A percentile compares a stretch with the other conserved stretches of the same genome.
Conservation (phyloP, 2,329 filamentous ascomycete genomes). For the Exophiala sp. region DNA sequence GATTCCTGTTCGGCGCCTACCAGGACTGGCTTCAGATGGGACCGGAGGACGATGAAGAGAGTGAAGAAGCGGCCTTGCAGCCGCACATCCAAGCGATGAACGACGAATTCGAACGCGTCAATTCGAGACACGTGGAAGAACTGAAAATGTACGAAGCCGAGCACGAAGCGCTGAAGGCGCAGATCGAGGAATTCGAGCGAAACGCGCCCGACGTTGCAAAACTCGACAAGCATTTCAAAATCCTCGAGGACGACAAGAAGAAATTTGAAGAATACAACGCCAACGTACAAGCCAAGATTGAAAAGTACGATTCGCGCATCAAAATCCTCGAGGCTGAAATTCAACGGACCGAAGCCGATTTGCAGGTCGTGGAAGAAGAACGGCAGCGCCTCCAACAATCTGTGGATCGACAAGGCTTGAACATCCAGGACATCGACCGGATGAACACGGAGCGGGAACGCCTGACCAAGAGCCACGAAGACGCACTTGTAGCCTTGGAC, state of each 20-base stretch:
- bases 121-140: conserved; percentile 77
- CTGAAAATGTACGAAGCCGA: conserved; percentile 81
- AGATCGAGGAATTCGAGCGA: conserved; percentile 86
- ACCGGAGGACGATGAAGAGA: conserved; percentile 80
- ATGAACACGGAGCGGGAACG: conserved; percentile 95
- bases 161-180: conserved; percentile 69
- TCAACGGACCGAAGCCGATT: conserved; percentile 66
- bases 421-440: conserved; percentile 96
- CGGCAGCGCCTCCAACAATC: conserved; percentile 70
- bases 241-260: conserved; percentile 86
- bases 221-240: conserved; percentile 82
- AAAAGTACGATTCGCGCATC: conserved; percentile 79
- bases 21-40: conserved; percentile 90
- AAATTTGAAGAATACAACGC: conserved; percentile 96
- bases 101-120: conserved; percentile 74
- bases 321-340: conserved; percentile 81
- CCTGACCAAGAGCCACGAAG: conserved; percentile 80
- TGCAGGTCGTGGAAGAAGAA: conserved; percentile 77
- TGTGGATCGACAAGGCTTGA: conserved; percentile 89
- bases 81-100: conserved; percentile 88
- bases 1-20: conserved; percentile 85
- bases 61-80: conserved; percentile 67
- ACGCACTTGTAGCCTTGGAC: conserved; percentile 67
- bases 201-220: conserved; percentile 75
- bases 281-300: conserved; percentile 72